phyloP scores from a whole-genome alignment of 352 stramenopile genomes.

The Globisporangium spinosum region DNA sequence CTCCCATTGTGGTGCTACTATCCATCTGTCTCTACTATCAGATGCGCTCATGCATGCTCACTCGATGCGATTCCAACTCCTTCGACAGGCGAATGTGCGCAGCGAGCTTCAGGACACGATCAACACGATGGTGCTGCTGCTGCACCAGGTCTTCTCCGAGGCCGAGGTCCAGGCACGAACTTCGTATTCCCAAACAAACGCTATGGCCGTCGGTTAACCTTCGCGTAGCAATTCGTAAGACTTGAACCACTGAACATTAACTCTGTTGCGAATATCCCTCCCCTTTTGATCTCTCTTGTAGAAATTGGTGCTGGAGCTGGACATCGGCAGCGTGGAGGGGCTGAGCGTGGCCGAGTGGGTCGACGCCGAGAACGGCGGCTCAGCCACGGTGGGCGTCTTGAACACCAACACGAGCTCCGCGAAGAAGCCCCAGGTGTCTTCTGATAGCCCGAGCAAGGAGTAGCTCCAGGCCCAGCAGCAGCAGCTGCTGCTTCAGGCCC shows the following conservation, averaged over 20 bases:
- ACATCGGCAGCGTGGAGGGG: conserved; percentile 72
- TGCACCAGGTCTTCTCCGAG: conserved; percentile 75
- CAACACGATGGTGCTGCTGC: conserved; percentile 84
- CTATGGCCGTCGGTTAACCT: neutral
- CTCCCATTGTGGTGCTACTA: neutral
- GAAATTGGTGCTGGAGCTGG: conserved; percentile 61
- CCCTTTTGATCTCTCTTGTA: conserved; percentile 8
- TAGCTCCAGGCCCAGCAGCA: conserved; percentile 26
- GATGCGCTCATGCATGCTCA: neutral
- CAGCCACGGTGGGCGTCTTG: conserved; percentile 19
- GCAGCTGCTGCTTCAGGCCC: conserved; percentile 24
- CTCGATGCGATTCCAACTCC: too few relatives aligned
- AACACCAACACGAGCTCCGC: conserved; percentile 17
- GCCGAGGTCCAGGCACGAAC: conserved; percentile 53
- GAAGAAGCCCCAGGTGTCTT: neutral
- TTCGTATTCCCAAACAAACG: neutral
- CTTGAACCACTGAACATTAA: neutral
- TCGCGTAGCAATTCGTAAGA: neutral
- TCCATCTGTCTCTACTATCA: neutral
- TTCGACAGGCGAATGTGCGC: conserved; percentile 54
- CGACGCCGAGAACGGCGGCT: conserved; percentile 32
- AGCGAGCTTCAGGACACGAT: conserved; percentile 81
- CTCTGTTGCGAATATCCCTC: neutral
- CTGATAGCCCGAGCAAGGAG: conserved; percentile 24
- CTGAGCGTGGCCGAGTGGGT: conserved; percentile 73